phyloP scores from a whole-genome alignment of 2,329 filamentous ascomycete genomes.

The Pyrenochaeta sp. region DNA sequence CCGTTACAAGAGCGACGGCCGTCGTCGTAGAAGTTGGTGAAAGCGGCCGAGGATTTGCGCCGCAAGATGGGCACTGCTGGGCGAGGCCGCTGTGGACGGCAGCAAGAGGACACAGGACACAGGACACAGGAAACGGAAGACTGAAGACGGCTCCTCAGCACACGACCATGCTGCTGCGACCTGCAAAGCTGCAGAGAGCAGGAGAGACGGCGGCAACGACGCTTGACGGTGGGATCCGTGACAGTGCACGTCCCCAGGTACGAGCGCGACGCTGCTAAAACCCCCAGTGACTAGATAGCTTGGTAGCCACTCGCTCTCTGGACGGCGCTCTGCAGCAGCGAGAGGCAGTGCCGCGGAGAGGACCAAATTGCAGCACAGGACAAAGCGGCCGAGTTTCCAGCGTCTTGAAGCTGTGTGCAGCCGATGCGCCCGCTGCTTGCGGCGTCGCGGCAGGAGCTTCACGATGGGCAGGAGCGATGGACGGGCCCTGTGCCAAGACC shows the following conservation, averaged over 20 bases:
- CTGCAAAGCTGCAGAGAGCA: conserved; percentile 26
- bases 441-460: conserved; percentile 13
- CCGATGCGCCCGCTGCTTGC: conserved; percentile 20
- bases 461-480: conserved; percentile 8
- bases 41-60: conserved; percentile 1
- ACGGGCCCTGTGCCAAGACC: conserved; percentile 19
- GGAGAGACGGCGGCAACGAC: conserved; percentile 29
- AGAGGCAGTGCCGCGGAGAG: neutral
- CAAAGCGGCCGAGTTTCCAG: too few relatives aligned
- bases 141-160: conserved; percentile 13
- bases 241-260: conserved; percentile 28
- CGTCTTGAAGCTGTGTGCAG: neutral
- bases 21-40: conserved; percentile 1
- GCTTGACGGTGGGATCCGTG: conserved; percentile 19
- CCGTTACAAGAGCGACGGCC: conserved; percentile 25
- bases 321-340: neutral
- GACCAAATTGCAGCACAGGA: neutral
- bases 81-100: conserved; percentile 5
- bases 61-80: neutral
- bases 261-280: conserved; percentile 25
- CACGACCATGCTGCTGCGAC: conserved; percentile 24
- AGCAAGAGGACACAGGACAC: conserved; percentile 13
- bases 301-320: neutral
- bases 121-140: conserved; percentile 4
- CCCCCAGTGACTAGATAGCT: conserved; percentile 3